These are phyloP conservation scores for Diospyros lotus DNA, from an alignment of 148 eudicot species.

Conservation along the genomic window DNA sequence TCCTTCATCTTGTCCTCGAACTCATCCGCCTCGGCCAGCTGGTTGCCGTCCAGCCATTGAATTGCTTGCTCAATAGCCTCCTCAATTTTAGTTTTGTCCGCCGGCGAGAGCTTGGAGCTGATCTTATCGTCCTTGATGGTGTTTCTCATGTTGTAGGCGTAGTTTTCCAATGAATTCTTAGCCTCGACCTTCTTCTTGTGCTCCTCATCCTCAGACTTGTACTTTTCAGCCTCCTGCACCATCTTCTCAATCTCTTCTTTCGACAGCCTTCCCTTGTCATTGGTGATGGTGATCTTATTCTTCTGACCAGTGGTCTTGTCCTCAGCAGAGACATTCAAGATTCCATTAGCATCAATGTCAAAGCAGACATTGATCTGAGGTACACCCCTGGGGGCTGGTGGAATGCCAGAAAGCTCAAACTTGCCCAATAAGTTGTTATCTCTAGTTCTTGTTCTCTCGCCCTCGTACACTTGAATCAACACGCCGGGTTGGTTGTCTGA, in stretches of 20 bases:
- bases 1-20: slow-evolving; percentile 30
- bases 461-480: slow-evolving; percentile 27
- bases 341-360: slow-evolving; percentile 30
- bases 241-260: slow-evolving; percentile 33
- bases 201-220: slow-evolving; percentile 38
- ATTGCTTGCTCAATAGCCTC: slow-evolving; percentile 24
- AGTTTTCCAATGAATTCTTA: slow-evolving; percentile 32
- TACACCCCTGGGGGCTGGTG: slow-evolving; percentile 35
- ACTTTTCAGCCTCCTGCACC: slow-evolving; percentile 31
- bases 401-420: slow-evolving; percentile 28
- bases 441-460: slow-evolving; percentile 25
- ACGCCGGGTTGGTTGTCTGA: slow-evolving; percentile 27
- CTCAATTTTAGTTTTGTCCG: slow-evolving; percentile 28
- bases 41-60: slow-evolving; percentile 29
- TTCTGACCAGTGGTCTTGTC: slow-evolving; percentile 24
- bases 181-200: slow-evolving; percentile 35
- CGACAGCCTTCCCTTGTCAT: slow-evolving; percentile 26
- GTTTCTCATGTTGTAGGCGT: slow-evolving; percentile 33
- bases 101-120: slow-evolving; percentile 18
- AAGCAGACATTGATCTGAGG: slow-evolving; percentile 27
- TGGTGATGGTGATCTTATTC: slow-evolving; percentile 26
- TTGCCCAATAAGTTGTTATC: slow-evolving; percentile 34
- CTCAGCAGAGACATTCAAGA: slow-evolving; percentile 28
- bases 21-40: slow-evolving; percentile 31
- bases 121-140: slow-evolving; percentile 27